Evolutionary conservation across 192 early-diverging fungal genomes (phyloP).

Genomic region (Entomortierella beljakovae): DNA sequence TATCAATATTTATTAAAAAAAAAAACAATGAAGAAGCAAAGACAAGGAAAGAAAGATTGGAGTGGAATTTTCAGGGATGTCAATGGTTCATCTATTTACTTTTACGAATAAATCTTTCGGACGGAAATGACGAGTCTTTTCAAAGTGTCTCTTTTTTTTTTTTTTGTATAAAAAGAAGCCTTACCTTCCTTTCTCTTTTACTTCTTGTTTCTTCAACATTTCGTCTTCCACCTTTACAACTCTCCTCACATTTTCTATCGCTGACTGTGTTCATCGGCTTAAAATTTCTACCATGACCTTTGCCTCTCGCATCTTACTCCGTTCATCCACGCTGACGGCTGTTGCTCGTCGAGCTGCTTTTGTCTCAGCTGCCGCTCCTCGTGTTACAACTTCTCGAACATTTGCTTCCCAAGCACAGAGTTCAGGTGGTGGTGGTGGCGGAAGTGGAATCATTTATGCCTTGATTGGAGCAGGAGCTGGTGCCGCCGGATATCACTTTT

Average conservation of each 20-base stretch:
- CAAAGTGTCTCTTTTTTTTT: no score
- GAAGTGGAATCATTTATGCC: conserved; percentile 3
- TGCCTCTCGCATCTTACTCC: conserved; percentile 4
- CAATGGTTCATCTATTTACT: no score
- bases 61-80: no score
- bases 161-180: no score
- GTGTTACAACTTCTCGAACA: not conserved
- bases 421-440: conserved; percentile 4
- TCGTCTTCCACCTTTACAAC: not conserved
- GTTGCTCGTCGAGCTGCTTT: not conserved
- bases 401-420: conserved; percentile 7
- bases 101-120: no score
- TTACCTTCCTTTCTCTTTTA: no score
- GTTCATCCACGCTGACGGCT: conserved; percentile 1
- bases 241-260: not conserved
- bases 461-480: conserved; percentile 7
- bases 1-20: no score
- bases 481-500: conserved; percentile 14
- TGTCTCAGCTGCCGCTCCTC: not conserved
- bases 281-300: not conserved
- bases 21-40: no score
- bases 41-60: no score
- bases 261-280: not conserved
- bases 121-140: no score
- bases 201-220: no score